Evolutionary conservation across 352 stramenopile genomes (phyloP), one percentile per base, ranked within the genome.

Genomic region (Globisporangium apiculatum): DNA sequence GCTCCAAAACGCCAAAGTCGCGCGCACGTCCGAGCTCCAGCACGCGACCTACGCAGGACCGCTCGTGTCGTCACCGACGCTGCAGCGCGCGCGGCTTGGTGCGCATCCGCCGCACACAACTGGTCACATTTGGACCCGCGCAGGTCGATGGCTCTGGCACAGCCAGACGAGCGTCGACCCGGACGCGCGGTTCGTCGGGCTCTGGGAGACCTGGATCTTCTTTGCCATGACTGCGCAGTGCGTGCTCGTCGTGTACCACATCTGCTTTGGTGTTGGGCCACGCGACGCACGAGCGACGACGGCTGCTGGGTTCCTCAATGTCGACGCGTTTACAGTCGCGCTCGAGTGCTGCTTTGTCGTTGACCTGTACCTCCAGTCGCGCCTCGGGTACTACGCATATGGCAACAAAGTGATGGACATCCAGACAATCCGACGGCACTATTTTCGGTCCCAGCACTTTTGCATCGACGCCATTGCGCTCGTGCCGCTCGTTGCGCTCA

Each of bases 371-470:
- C 54, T 88, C 8, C 68, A 80, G 7, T 79, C 69, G 1, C 67
- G 70, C 1, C 69, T 84, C 38, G 76, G 77, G 0, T 88, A 75
- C 59, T 88, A 84, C 57, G 66, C 79, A 45, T 86, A 76, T 36
- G 77, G 75, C 37, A 86, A 88, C 60, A 88, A 88, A 50, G 64
- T 86, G 5, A 84, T 83, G 71, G 68, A 80, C 56, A 35, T 75
- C 11, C 45, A 45, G 0, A 43, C 60, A 4, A 83, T 88, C 55
- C 70, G 68, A 31, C 35, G 46, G 0, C 72, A 75, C 9, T 88
- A 86, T 51, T 55, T 85, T 36, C 52, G 51, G 8, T 86, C 77
- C 0, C 40, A 42, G 2, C 49, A 65, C 7, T 86, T 88, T 53
- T 43, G 49, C 0, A 61, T 88, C 35, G 77, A 88, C 50, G 54